These are phyloP conservation scores for Lecanicillium sp. DNA, from an alignment of 2,329 filamentous ascomycete species.

Conservation along the genomic window DNA sequence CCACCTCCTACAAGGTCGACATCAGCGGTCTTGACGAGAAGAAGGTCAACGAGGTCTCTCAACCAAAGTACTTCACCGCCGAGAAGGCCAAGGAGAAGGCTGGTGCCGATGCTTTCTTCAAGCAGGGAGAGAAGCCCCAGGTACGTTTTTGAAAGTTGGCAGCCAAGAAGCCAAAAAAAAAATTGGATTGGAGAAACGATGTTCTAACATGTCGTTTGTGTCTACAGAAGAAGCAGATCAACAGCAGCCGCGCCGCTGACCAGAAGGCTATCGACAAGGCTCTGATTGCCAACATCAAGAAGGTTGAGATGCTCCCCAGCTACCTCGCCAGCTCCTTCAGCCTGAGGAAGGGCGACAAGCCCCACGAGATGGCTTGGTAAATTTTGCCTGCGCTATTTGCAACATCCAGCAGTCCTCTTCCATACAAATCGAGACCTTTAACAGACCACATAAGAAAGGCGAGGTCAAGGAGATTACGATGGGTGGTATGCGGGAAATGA, in stretches of 20 bases:
- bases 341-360: constrained; percentile 98
- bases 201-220: constrained; percentile 24
- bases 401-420: no score
- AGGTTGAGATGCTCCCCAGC: constrained; percentile 86
- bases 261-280: constrained; percentile 99
- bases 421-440: no score
- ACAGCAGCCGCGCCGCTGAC: constrained; percentile 85
- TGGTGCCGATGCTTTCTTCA: constrained; percentile 98
- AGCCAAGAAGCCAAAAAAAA: not conserved
- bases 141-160: constrained; percentile 44
- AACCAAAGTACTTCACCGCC: constrained; percentile 88
- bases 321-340: constrained; percentile 96
- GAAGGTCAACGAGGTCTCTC: constrained; percentile 74
- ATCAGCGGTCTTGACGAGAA: constrained; percentile 77
- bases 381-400: no score
- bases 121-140: constrained; percentile 97
- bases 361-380: constrained; percentile 99
- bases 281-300: constrained; percentile 92
- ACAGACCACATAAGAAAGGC: no score
- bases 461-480: no score
- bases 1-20: constrained; percentile 79
- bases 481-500: no score
- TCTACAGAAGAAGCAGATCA: constrained; percentile 89
- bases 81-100: constrained; percentile 95
- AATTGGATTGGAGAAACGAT: not conserved